Conservation (phyloP, 768 basidiomycete species). For the Lactarius trivialis region DNA sequence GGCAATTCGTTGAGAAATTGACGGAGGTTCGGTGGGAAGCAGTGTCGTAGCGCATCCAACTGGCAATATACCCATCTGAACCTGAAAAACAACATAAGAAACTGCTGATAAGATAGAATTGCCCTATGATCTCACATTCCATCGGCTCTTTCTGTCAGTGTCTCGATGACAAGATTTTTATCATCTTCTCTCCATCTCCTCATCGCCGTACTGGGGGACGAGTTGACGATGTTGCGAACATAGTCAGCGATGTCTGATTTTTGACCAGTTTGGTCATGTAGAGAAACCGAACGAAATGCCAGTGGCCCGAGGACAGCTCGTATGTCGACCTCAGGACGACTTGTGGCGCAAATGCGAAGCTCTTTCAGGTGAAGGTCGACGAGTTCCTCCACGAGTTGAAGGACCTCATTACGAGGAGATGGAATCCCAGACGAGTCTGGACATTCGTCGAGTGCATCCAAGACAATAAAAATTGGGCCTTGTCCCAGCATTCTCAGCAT, state of each 20-base stretch:
- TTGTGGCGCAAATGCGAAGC: not conserved
- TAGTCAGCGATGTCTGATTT: not conserved
- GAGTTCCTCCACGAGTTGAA: not conserved
- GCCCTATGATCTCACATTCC: not conserved
- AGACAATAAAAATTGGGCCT: not conserved
- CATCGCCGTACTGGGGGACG: not conserved
- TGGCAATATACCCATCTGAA: not conserved
- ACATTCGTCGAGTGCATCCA: not conserved
- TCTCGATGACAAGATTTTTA: not conserved
- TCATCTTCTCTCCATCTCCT: not conserved
- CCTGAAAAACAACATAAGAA: not conserved
- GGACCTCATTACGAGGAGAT: not conserved
- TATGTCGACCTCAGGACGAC: not conserved
- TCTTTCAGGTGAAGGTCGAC: not conserved
- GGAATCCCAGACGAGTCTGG: not conserved
- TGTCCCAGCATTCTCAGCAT: not conserved
- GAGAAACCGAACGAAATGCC: not conserved
- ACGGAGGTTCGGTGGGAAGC: not conserved
- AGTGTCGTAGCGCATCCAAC: not conserved
- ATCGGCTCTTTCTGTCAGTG: not conserved
- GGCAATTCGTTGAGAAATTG: not conserved
- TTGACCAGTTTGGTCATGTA: not conserved
- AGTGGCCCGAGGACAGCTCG: not conserved
- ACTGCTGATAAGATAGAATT: not conserved
- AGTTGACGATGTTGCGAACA: not conserved